phyloP scores from a whole-genome alignment of 2,329 filamentous ascomycete species.

The Trichoderma guizhouense region DNA sequence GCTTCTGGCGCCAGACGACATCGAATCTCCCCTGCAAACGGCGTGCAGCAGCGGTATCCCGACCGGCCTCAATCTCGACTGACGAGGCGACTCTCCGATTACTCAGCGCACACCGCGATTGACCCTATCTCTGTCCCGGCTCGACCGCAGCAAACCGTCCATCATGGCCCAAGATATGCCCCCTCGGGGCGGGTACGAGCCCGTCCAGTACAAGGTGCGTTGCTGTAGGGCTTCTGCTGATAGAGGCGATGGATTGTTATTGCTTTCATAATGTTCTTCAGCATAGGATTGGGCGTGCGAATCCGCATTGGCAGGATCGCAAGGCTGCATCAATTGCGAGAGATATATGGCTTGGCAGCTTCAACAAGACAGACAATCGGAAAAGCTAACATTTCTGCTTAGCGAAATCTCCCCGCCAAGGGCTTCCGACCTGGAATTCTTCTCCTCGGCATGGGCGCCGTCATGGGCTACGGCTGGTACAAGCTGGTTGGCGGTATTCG shows the following conservation, averaged over 20 bases:
- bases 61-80: not conserved
- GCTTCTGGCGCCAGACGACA: not conserved
- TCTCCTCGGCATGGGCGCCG: slow-evolving; percentile 68
- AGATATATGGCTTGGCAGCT: not conserved
- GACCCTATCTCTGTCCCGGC: not conserved
- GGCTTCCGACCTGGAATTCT: slow-evolving; percentile 83
- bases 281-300: not conserved
- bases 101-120: slow-evolving; percentile 10
- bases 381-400: slow-evolving; percentile 17
- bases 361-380: not conserved
- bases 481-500: slow-evolving; percentile 76
- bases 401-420: slow-evolving; percentile 89
- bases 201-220: slow-evolving; percentile 93
- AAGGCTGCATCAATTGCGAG: not conserved
- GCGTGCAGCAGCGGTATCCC: slow-evolving; percentile 7
- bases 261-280: not conserved
- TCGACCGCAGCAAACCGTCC: slow-evolving; percentile 31
- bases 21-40: slow-evolving; percentile 2
- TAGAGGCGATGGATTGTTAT: not conserved
- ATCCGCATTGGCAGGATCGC: not conserved
- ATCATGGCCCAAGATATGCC: slow-evolving; percentile 98
- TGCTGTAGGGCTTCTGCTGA: not conserved
- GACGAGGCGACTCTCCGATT: not conserved
- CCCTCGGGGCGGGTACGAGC: slow-evolving; percentile 87
- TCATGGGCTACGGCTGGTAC: slow-evolving; percentile 92